These are phyloP conservation scores for Musa beccarii DNA, from an alignment of 176 grass and related monocot genomes.

Conservation along the genomic window DNA sequence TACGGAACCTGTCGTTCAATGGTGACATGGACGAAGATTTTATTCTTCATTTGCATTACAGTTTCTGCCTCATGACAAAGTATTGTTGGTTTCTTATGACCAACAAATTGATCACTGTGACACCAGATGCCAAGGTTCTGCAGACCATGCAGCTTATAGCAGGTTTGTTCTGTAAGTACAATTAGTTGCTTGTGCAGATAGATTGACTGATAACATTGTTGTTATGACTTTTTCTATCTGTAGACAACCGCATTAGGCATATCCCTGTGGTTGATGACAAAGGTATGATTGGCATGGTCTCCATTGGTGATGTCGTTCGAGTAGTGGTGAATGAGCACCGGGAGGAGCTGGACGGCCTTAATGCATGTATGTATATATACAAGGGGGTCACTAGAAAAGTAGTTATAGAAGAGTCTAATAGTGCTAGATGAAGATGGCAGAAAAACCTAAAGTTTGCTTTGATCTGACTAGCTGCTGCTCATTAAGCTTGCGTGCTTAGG, in stretches of 20 bases:
- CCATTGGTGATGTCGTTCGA: slow-evolving; percentile 82
- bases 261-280: slow-evolving; percentile 67
- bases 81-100: slow-evolving; percentile 10
- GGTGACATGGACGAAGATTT: background rate
- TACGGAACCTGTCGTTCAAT: too few relatives aligned
- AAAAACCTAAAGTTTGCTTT: slow-evolving; percentile 2
- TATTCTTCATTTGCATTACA: background rate
- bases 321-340: slow-evolving; percentile 77
- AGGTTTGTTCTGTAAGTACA: slow-evolving; percentile 29
- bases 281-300: slow-evolving; percentile 94
- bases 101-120: slow-evolving; percentile 88
- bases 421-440: slow-evolving; percentile 22
- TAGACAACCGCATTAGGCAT: slow-evolving; percentile 88
- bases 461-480: background rate
- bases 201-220: too few relatives aligned
- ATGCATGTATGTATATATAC: slow-evolving; percentile 56
- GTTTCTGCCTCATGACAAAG: too few relatives aligned
- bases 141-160: slow-evolving; percentile 99
- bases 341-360: slow-evolving; percentile 88
- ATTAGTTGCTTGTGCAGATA: background rate
- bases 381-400: slow-evolving; percentile 64
- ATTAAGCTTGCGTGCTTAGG: background rate
- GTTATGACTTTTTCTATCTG: background rate
- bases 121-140: slow-evolving; percentile 61
- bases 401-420: background rate